Conservation (phyloP, 2,329 filamentous ascomycete genomes). For the Cladosporium sp. region DNA sequence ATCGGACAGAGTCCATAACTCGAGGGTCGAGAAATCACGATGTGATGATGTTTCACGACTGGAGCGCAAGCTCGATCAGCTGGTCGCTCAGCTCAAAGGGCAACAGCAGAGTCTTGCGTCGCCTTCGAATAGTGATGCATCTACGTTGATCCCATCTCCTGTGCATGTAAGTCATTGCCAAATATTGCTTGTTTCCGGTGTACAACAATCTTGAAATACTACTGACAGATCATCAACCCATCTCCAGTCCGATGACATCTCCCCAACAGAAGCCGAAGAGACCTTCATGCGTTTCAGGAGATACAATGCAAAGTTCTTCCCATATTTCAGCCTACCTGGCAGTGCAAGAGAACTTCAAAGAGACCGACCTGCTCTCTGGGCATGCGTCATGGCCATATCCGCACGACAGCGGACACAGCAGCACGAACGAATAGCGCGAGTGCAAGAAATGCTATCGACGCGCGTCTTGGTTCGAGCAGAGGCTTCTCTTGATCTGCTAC, state of each 20-base stretch:
- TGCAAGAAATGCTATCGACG: constrained; percentile 34
- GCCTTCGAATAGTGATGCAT: background rate
- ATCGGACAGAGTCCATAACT: background rate
- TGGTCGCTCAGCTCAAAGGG: constrained; percentile 6
- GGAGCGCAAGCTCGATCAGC: constrained; percentile 15
- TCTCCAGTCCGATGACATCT: constrained; percentile 8
- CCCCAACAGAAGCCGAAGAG: constrained; percentile 4
- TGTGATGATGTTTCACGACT: constrained; percentile 9
- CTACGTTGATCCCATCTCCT: background rate
- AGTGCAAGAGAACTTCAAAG: constrained; percentile 32
- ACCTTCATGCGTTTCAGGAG: constrained; percentile 1
- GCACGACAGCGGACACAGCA: constrained; percentile 31
- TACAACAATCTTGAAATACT: background rate
- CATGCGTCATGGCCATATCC: constrained; percentile 42
- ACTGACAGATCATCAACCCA: background rate
- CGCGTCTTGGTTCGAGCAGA: constrained; percentile 32
- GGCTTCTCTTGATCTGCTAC: constrained; percentile 36
- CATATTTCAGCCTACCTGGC: background rate
- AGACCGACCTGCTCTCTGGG: constrained; percentile 44
- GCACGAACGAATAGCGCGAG: constrained; percentile 28
- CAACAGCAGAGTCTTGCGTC: constrained; percentile 11
- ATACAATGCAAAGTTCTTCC: constrained; percentile 7
- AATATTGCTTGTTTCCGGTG: background rate
- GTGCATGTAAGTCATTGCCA: background rate
- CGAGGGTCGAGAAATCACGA: constrained; percentile 6